A percentile compares a stretch with the other conserved stretches of the same genome.
These are phyloP conservation scores for Lasiosphaeria ovina DNA, from an alignment of 495 filamentous ascomycete species.

Conservation along the genomic window DNA sequence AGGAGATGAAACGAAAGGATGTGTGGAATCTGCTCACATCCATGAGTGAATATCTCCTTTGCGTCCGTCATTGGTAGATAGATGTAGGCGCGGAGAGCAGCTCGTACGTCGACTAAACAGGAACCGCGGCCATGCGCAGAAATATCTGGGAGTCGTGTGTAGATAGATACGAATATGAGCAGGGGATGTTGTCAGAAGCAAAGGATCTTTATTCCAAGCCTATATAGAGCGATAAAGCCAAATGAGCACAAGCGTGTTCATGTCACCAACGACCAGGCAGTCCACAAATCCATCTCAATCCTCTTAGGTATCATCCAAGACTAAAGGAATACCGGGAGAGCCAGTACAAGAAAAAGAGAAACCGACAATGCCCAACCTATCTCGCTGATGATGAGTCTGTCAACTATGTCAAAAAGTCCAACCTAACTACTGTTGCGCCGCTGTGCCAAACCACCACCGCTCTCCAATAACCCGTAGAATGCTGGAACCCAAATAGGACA, in stretches of 20 bases:
- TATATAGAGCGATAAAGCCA: no score
- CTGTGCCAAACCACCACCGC: conserved; percentile 6
- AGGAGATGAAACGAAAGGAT: conserved; percentile 81
- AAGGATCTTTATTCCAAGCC: no score
- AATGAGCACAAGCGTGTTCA: no score
- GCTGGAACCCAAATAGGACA: conserved; percentile 7
- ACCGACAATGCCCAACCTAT: conserved; percentile 4
- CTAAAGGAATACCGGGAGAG: conserved; percentile 5
- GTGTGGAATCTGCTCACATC: conserved; percentile 65
- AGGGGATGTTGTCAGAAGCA: no score
- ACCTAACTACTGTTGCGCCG: conserved; percentile 11
- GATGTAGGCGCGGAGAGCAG: neutral
- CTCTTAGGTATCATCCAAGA: neutral
- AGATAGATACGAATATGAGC: no score
- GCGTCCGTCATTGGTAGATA: conserved; percentile 56
- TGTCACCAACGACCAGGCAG: neutral
- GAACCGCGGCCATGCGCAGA: neutral
- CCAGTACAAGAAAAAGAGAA: conserved; percentile 5
- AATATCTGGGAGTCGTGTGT: neutral
- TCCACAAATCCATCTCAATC: conserved; percentile 4
- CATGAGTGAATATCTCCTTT: conserved; percentile 58
- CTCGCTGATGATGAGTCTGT: conserved; percentile 11
- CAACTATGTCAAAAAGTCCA: conserved; percentile 8
- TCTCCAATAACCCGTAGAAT: conserved; percentile 19
- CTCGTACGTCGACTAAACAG: neutral